Conservation (phyloP, 108 stramenopile species). For the Discostella pseudostelligera region DNA sequence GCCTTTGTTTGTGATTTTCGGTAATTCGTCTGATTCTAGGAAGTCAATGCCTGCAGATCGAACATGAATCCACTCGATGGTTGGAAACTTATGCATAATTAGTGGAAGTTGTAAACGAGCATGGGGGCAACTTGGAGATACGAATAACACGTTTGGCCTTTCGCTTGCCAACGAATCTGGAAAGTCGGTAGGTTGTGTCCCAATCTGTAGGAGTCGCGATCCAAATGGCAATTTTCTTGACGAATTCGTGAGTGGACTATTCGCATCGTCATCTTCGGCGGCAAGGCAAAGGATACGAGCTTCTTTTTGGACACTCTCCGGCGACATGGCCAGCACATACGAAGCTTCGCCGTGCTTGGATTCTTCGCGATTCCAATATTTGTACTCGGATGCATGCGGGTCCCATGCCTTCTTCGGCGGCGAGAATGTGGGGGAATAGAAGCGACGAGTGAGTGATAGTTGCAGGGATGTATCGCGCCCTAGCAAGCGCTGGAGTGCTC, state of each 20-base stretch:
- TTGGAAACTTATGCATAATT: slow-evolving; percentile 29
- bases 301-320: slow-evolving; percentile 55
- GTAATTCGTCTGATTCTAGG: slow-evolving; percentile 47
- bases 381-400: slow-evolving; percentile 52
- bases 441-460: slow-evolving; percentile 1
- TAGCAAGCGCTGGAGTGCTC: slow-evolving; percentile 2
- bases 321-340: slow-evolving; percentile 57
- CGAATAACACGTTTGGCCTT: slow-evolving; percentile 38
- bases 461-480: slow-evolving; percentile 1
- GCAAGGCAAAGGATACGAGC: slow-evolving; percentile 44
- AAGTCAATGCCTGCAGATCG: slow-evolving; percentile 53
- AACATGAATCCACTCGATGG: slow-evolving; percentile 55
- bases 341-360: slow-evolving; percentile 38
- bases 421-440: slow-evolving; percentile 2
- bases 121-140: slow-evolving; percentile 37
- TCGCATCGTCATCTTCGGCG: slow-evolving; percentile 25
- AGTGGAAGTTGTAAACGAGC: slow-evolving; percentile 34
- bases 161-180: slow-evolving; percentile 23
- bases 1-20: slow-evolving; percentile 9
- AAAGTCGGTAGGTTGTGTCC: slow-evolving; percentile 17
- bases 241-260: slow-evolving; percentile 16
- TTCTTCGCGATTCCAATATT: slow-evolving; percentile 72
- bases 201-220: slow-evolving; percentile 19
- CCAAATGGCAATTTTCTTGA: slow-evolving; percentile 20
- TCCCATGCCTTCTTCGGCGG: slow-evolving; percentile 43